Percentiles rank a stretch among this genome's conserved stretches.
Evolutionary conservation across 768 basidiomycete species (phyloP).

Genomic region (Leccinum rimulosum): DNA sequence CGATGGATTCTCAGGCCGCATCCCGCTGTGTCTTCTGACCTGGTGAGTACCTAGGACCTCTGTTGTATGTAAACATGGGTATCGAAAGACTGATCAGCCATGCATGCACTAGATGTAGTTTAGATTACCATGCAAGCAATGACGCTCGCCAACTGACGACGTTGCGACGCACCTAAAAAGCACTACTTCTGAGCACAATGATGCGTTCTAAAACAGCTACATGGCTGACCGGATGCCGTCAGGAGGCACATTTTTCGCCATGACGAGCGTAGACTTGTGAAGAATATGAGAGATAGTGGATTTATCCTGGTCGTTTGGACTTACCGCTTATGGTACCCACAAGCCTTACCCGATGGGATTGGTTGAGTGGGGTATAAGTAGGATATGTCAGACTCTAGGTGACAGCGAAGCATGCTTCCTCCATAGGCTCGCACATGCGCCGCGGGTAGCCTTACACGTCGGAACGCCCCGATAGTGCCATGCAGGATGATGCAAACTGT

Average conservation of each 20-base stretch:
- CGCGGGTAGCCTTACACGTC: too few species aligned
- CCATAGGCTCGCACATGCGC: not conserved
- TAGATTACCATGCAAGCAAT: too few species aligned
- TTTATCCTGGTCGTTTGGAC: not conserved
- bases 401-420: not conserved
- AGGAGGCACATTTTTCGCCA: not conserved
- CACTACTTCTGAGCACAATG: too few species aligned
- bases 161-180: too few species aligned
- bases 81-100: not conserved
- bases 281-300: not conserved
- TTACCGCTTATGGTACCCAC: not conserved
- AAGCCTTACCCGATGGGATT: not conserved
- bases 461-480: too few species aligned
- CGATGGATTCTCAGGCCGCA: not conserved
- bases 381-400: not conserved
- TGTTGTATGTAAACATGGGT: not conserved
- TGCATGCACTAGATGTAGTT: not conserved
- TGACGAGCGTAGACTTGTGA: not conserved
- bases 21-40: not conserved
- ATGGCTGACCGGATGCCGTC: not conserved
- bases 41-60: not conserved
- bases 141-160: too few species aligned
- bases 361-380: not conserved
- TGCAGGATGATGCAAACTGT: not conserved
- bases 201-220: too few species aligned